Conservation (phyloP, 345 rosid genomes). For the Odontarrhena argentea region DNA sequence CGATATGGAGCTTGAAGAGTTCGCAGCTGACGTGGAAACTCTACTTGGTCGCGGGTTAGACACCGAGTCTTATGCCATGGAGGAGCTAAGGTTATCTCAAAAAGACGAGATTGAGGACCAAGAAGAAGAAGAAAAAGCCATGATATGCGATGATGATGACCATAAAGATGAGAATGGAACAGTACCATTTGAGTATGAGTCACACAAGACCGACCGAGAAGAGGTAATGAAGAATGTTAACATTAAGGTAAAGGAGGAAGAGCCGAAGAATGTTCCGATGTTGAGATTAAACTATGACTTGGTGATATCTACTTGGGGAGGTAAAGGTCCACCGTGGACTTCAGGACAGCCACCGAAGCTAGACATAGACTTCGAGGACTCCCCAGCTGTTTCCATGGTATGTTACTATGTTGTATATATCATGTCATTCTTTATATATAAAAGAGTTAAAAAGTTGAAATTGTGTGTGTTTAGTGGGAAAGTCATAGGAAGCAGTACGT, state of each 20-base stretch:
- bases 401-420: neutral
- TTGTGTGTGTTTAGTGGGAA: conserved; percentile 18
- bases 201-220: conserved; percentile 50
- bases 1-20: conserved; percentile 82
- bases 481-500: conserved; percentile 23
- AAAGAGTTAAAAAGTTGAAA: neutral
- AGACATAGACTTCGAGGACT: conserved; percentile 51
- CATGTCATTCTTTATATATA: neutral
- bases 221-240: conserved; percentile 51
- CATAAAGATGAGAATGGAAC: conserved; percentile 47
- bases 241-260: conserved; percentile 42
- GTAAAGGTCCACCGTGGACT: conserved; percentile 77
- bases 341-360: conserved; percentile 63
- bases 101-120: conserved; percentile 39
- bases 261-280: conserved; percentile 46
- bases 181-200: conserved; percentile 61
- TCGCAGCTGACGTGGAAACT: conserved; percentile 86
- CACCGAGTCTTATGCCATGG: conserved; percentile 68
- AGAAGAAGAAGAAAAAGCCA: conserved; percentile 9
- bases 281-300: conserved; percentile 71
- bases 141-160: conserved; percentile 29
- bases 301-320: conserved; percentile 71
- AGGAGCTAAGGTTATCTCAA: conserved; percentile 61
- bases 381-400: conserved; percentile 65
- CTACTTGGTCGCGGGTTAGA: conserved; percentile 78